Base-by-base conservation (phyloP, 164 flowering plant species). In the Nelumbo lutea region DNA sequence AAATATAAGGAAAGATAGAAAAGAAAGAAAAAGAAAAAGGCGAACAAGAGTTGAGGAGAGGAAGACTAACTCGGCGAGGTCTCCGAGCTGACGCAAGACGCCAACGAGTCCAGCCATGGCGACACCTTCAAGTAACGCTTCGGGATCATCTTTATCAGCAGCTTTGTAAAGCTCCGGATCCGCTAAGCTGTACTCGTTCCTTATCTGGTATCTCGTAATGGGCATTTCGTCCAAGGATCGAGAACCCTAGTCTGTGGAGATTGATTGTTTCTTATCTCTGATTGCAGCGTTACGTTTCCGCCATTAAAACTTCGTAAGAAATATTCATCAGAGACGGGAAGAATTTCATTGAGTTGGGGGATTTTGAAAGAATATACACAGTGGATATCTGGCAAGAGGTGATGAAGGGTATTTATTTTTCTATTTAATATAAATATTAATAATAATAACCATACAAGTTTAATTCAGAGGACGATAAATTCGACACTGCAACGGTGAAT, bases 71-170 rank as follows among this genome's bases (percentile, higher is more conserved):
- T 93, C 95, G 40, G 99, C 93, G 1, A 96, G 89, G 83, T 96
- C 99, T 3, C 99, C 99, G 57, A 96, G 81, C 86, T 96, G 98
- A 13, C 99, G 91, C 57, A 96, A 73, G 59, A 96, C 80, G 43
- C 99, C 99, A 38, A 93, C 93, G 40, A 96, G 93, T 61, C 97
- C 99, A 9, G 99, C 90, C 97, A 96, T 90, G 78, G 99, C 96
- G 47, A 96, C 95, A 41, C 93, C 99, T 83, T 96, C 99, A 27
- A 96, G 85, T 4, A 96, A 64, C 38, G 97, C 97, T 64, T 96
- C 98, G 15, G 99, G 97, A 77, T 96, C 99, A 86, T 93, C 95
- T 67, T 76, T 89, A 71, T 96, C 93, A 15, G 96, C 90, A 3
- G 89, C 77, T 71, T 77, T 74, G 78, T 90, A 91, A 42, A 96